Conservation (phyloP, 495 filamentous ascomycete species). For the Hypoxylon lienhwacheense region DNA sequence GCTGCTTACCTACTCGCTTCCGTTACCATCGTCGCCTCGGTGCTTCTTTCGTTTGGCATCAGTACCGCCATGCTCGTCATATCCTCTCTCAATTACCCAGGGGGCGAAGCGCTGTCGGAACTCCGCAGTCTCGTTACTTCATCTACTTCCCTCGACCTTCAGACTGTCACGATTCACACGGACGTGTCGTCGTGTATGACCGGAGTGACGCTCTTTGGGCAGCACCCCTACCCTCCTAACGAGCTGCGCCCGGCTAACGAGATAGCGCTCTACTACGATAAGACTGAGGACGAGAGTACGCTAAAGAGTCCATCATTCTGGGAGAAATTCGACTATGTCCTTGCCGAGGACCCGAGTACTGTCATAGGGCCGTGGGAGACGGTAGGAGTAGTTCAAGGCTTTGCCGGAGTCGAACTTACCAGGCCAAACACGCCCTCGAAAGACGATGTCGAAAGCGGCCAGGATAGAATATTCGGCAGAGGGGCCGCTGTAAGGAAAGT, state of each 20-base stretch:
- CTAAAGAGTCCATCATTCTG: conserved; percentile 72
- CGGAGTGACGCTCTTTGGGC: conserved; percentile 84
- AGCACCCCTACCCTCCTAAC: conserved; percentile 41
- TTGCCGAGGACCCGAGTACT: conserved; percentile 66
- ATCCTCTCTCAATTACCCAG: conserved; percentile 86
- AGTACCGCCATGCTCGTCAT: conserved; percentile 68
- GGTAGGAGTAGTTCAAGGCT: conserved; percentile 68
- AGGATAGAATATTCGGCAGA: conserved; percentile 39
- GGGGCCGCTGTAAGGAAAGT: conserved; percentile 35
- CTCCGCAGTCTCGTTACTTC: conserved; percentile 55
- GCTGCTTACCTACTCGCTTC: conserved; percentile 59
- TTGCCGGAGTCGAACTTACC: conserved; percentile 67
- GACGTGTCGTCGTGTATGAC: conserved; percentile 92
- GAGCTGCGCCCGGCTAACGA: conserved; percentile 12
- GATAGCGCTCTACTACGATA: conserved; percentile 54
- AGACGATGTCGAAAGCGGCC: conserved; percentile 37
- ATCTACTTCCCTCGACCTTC: conserved; percentile 37
- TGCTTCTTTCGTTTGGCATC: conserved; percentile 58
- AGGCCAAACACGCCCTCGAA: conserved; percentile 44
- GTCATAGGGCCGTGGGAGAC: conserved; percentile 67
- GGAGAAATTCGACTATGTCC: conserved; percentile 76
- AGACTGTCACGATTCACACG: conserved; percentile 63
- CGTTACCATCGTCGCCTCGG: conserved; percentile 57
- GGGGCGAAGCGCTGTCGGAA: conserved; percentile 65
- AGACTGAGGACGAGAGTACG: conserved; percentile 59